Conservation (phyloP, 2,329 filamentous ascomycete species). For the Cordyceps cicadae region DNA sequence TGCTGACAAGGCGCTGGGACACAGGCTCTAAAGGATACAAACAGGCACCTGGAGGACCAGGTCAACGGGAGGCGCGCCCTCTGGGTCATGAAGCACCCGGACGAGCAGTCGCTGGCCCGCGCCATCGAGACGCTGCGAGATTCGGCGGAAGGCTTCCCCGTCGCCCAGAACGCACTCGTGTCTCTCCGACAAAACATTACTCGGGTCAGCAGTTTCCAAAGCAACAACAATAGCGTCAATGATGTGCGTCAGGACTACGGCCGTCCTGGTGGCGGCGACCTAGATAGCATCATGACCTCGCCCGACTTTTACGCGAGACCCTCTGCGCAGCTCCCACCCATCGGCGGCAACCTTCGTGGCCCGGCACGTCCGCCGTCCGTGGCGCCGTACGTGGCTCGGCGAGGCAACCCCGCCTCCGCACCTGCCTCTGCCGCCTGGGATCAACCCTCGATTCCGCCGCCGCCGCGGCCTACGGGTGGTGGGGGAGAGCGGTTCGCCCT, state of each 20-base stretch:
- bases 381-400: not conserved
- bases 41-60: conserved; percentile 28
- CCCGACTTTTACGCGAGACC: not conserved
- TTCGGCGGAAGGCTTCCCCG: conserved; percentile 21
- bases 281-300: not conserved
- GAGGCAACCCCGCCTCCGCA: not conserved
- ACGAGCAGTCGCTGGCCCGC: conserved; percentile 22
- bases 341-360: not conserved
- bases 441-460: not conserved
- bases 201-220: not conserved
- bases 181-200: conserved; percentile 17
- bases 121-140: conserved; percentile 26
- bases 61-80: conserved; percentile 28
- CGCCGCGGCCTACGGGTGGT: not conserved
- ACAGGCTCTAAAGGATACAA: conserved; percentile 25
- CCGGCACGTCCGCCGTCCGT: not conserved
- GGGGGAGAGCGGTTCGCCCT: not conserved
- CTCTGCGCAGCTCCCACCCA: not conserved
- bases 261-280: not conserved
- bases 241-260: not conserved
- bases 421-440: not conserved
- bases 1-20: not conserved
- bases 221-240: too few relatives aligned
- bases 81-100: conserved; percentile 28
- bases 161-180: conserved; percentile 21